Evolutionary conservation across 345 rosid genomes (phyloP), one percentile per base, ranked within the genome.

Genomic region (Litchi chinensis): DNA sequence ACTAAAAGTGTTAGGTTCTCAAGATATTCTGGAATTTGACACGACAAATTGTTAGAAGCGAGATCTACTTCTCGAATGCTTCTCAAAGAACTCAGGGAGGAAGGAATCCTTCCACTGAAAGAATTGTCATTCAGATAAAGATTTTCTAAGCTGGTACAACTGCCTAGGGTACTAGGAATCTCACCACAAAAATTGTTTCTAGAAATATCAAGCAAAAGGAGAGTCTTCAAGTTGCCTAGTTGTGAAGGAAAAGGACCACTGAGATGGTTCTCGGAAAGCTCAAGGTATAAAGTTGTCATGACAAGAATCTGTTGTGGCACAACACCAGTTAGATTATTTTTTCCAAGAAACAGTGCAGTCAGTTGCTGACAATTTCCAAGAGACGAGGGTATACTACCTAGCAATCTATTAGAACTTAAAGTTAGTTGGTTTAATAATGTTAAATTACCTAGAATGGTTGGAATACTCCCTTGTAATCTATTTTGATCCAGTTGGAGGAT

Each of bases 301-400:
- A 39, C 44, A 8, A 74, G 15, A 70, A 70, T 64, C 57, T 77
- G 44, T 24, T 24, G 65, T 0, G 81, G 79, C n/a, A 82, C 75
- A 21, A 16, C 9, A n/a, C 84, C 81, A 15, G 7, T 70, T 0
- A 82, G 52, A 40, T 57, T 79, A 39, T 82, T 82, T 11, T 41
- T 15, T 10, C 32, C 12, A 24, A 83, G 71, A 15, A 19, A 28
- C 50, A 79, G 15, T 40, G 0, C 1, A 21, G 32, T 8, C 46
- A 83, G 24, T 7, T 50, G 32, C 43, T 22, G 2, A 43, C 83
- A 79, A 15, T 66, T 76, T 11, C 81, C 78, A 5, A 85, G 18
- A 40, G 32, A 19, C 1, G 75, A 18, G 1, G 85, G 85, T 4
- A 85, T 77, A 5, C 22, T 68, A 28, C 87, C 85, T 10, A 39